Conservation (phyloP, 2,329 filamentous ascomycete genomes). For the Dactylonectria macrodidyma region DNA sequence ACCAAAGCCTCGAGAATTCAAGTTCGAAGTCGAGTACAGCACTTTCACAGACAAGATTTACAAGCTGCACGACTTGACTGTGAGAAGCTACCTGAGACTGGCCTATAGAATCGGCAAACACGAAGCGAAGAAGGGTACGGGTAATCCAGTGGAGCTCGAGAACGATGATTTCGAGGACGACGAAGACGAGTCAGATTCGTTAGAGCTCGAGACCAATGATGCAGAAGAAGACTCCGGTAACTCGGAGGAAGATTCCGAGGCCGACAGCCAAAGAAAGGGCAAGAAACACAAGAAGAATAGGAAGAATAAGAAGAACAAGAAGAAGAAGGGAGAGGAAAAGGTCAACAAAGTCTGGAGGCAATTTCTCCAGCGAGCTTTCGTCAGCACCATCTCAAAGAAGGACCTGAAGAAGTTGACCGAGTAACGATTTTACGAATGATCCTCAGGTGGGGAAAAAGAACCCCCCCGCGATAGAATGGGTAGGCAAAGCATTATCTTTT, state of each 20-base stretch:
- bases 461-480: conserved; percentile 4
- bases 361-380: conserved; percentile 85
- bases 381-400: conserved; percentile 77
- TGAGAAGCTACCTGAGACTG: conserved; percentile 83
- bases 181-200: conserved; percentile 49
- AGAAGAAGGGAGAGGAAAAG: conserved; percentile 63
- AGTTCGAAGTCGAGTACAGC: conserved; percentile 88
- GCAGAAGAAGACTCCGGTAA: conserved; percentile 48
- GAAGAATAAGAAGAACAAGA: conserved; percentile 63
- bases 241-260: conserved; percentile 41
- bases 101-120: conserved; percentile 80
- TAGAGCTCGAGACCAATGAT: conserved; percentile 46
- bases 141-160: conserved; percentile 37
- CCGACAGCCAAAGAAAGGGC: conserved; percentile 54
- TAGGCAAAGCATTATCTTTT: conserved; percentile 12
- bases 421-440: conserved; percentile 24
- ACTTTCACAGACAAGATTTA: conserved; percentile 85
- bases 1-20: conserved; percentile 75
- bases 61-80: conserved; percentile 85
- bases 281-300: conserved; percentile 61
- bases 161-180: conserved; percentile 33
- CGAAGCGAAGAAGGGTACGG: conserved; percentile 38
- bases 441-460: not conserved
- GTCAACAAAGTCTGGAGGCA: conserved; percentile 82
- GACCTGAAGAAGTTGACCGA: conserved; percentile 70